phyloP scores from a whole-genome alignment of 305 asterid species.

The Fraxinus velutina region DNA sequence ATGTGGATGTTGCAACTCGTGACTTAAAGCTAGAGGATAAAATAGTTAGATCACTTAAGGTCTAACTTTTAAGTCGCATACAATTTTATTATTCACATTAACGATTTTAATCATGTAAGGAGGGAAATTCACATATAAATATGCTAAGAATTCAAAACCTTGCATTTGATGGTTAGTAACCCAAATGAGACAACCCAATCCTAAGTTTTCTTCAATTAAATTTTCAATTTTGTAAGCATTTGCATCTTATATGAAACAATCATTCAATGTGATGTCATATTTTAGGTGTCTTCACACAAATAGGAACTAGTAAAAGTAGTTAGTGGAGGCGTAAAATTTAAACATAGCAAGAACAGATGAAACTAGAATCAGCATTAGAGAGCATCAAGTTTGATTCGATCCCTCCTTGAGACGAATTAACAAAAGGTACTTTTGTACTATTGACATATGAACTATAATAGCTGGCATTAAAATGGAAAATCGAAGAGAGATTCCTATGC shows the following conservation, averaged over 20 bases:
- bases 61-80: too few species aligned
- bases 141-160: not conserved
- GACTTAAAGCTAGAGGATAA: not conserved
- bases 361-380: too few species aligned
- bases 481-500: not conserved
- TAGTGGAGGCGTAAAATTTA: not conserved
- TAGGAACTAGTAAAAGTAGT: too few species aligned
- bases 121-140: not conserved
- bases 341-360: too few species aligned
- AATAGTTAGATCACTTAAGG: too few species aligned
- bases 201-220: not conserved
- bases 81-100: not conserved
- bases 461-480: not conserved
- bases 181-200: not conserved
- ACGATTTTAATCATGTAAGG: not conserved
- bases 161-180: not conserved
- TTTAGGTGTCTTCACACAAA: not conserved
- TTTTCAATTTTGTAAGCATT: not conserved
- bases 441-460: not conserved
- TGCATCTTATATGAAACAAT: not conserved
- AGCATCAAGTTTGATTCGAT: too few species aligned
- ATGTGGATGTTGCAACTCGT: not conserved
- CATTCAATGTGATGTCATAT: not conserved
- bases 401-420: too few species aligned
- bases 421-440: not conserved